phyloP scores from a whole-genome alignment of 257 asterid genomes.

The Solanum pimpinellifolium region DNA sequence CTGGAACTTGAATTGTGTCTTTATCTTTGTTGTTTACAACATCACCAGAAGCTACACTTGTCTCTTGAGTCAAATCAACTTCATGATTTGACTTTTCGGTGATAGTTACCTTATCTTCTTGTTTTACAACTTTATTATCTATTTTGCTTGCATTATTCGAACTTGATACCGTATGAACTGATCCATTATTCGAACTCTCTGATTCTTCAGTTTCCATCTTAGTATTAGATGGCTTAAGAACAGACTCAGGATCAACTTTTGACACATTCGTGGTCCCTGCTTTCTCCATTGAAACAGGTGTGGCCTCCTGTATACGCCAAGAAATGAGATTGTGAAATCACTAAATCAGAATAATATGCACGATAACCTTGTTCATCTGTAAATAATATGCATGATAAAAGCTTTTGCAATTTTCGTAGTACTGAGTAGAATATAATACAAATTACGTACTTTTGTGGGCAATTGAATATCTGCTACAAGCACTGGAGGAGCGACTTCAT shows the following conservation, averaged over 20 bases:
- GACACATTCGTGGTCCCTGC: slow-evolving; percentile 5
- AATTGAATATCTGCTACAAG: slow-evolving; percentile 1
- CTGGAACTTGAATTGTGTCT: not conserved
- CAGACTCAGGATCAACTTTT: not conserved
- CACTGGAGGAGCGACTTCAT: slow-evolving; percentile 10
- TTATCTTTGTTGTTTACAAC: slow-evolving; percentile 10
- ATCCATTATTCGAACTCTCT: not conserved
- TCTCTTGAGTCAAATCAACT: not conserved
- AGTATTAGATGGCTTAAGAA: not conserved
- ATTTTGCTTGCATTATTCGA: not conserved
- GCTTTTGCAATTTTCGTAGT: not conserved
- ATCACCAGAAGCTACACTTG: not conserved
- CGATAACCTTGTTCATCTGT: not conserved
- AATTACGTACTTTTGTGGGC: not conserved
- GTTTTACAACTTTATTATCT: not conserved
- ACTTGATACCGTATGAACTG: not conserved
- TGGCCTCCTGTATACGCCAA: slow-evolving; percentile 14
- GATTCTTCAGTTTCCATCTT: not conserved
- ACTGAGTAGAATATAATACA: not conserved
- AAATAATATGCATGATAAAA: not conserved
- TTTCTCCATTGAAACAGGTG: slow-evolving; percentile 14
- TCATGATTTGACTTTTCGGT: not conserved
- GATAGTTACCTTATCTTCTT: not conserved
- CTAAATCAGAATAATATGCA: not conserved
- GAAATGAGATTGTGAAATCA: not conserved